phyloP scores from a whole-genome alignment of 2,329 filamentous ascomycete species.

The Ascochyta clinopodiicola region DNA sequence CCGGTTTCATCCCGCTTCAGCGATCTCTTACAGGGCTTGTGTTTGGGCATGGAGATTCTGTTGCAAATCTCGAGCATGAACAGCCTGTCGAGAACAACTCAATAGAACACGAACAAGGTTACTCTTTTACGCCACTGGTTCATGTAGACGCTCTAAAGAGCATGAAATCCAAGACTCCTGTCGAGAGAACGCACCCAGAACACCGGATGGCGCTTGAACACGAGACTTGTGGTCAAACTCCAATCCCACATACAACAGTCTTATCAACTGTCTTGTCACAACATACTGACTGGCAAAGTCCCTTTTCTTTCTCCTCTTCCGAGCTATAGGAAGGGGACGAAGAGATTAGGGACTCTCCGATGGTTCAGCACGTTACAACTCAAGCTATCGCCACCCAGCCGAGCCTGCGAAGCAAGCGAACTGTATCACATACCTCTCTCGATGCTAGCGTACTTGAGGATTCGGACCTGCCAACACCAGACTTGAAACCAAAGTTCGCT shows the following conservation, averaged over 20 bases:
- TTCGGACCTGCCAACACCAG: not conserved
- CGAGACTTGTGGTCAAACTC: not conserved
- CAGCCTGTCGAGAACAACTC: not conserved
- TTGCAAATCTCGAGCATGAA: not conserved
- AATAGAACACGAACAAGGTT: not conserved
- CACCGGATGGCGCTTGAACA: not conserved
- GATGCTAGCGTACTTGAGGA: not conserved
- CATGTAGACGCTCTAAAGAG: not conserved
- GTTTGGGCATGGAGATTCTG: not conserved
- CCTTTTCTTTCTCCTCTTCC: conserved; percentile 6
- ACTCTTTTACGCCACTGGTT: not conserved
- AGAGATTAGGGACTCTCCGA: not conserved
- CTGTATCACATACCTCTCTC: not conserved
- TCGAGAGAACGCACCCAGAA: not conserved
- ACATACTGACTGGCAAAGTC: conserved; percentile 5
- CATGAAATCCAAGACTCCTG: not conserved
- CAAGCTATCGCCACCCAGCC: not conserved
- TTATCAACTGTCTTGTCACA: not conserved
- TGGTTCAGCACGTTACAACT: conserved; percentile 2
- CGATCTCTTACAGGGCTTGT: not conserved
- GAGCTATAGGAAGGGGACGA: conserved; percentile 10
- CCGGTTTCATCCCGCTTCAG: not conserved
- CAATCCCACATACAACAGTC: not conserved
- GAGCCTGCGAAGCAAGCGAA: not conserved
- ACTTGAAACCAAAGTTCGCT: not conserved